These are phyloP conservation scores for Globisporangium solare DNA, from an alignment of 352 stramenopile species.

Conservation along the genomic window DNA sequence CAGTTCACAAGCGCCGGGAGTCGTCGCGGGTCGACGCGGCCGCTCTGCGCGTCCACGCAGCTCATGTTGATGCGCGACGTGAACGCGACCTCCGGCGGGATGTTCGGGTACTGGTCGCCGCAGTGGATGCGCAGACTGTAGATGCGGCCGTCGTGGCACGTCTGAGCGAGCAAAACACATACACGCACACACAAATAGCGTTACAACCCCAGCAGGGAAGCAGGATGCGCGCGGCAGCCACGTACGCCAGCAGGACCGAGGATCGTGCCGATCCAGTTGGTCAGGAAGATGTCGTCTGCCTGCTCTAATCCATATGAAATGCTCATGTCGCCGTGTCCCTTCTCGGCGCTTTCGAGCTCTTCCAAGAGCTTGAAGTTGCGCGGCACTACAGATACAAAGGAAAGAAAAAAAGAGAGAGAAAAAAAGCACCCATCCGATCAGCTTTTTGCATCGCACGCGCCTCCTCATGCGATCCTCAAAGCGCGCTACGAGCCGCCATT, in stretches of 20 bases:
- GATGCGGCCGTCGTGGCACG: conserved; percentile 94
- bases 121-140: conserved; percentile 95
- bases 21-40: conserved; percentile 75
- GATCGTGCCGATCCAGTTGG: conserved; percentile 98
- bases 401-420: background rate
- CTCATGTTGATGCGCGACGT: conserved; percentile 97
- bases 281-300: conserved; percentile 97
- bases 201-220: too few species aligned
- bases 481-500: background rate
- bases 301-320: conserved; percentile 95
- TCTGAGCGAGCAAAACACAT: conserved; percentile 61
- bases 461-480: too few species aligned
- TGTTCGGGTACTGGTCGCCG: conserved; percentile 92
- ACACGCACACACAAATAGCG: background rate
- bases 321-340: conserved; percentile 92
- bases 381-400: conserved; percentile 43
- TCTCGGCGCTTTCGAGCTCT: conserved; percentile 90
- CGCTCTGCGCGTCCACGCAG: conserved; percentile 91
- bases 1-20: conserved; percentile 65
- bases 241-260: conserved; percentile 93
- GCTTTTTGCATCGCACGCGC: too few species aligned
- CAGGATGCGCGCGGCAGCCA: conserved; percentile 8
- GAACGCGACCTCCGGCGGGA: conserved; percentile 93
- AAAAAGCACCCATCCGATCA: too few species aligned
- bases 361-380: conserved; percentile 94